Evolutionary conservation across 73 alveolate genomes (phyloP).

Genomic region (Stentor roeselii): DNA sequence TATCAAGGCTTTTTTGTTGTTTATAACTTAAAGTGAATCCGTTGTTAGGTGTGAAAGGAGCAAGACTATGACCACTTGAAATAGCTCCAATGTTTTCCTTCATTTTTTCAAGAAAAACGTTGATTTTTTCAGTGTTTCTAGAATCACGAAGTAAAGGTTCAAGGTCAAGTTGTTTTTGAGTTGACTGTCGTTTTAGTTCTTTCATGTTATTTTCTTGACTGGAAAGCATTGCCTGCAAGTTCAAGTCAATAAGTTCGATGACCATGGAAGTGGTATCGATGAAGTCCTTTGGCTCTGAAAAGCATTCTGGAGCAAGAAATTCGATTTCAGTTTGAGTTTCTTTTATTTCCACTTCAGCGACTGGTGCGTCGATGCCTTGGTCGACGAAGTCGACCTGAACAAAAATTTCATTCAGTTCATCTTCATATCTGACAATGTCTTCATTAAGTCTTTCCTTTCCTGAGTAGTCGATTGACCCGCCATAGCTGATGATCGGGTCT

Average conservation of each 20-base stretch:
- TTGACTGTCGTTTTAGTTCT: not conserved
- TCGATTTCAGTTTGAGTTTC: constrained; percentile 2
- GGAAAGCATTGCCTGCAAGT: not conserved
- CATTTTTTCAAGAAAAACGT: not conserved
- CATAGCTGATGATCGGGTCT: not conserved
- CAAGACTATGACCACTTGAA: not conserved
- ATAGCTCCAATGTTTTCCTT: not conserved
- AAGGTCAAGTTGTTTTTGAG: not conserved
- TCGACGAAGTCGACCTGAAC: not conserved
- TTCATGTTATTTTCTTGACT: not conserved
- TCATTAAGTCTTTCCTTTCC: not conserved
- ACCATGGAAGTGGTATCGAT: not conserved
- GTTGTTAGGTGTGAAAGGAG: not conserved
- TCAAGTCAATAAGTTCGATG: not conserved
- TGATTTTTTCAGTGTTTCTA: not conserved
- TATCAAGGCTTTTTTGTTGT: not conserved
- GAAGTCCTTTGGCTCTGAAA: not conserved
- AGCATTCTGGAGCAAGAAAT: not conserved
- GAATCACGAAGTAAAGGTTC: not conserved
- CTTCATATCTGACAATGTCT: not conserved
- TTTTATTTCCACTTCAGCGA: not conserved
- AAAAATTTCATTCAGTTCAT: not conserved
- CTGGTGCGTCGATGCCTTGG: constrained; percentile 10
- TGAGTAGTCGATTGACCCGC: not conserved
- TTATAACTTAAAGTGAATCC: not conserved